Base-by-base conservation (phyloP, 257 asterid species). In the Forsythia suspensa region DNA sequence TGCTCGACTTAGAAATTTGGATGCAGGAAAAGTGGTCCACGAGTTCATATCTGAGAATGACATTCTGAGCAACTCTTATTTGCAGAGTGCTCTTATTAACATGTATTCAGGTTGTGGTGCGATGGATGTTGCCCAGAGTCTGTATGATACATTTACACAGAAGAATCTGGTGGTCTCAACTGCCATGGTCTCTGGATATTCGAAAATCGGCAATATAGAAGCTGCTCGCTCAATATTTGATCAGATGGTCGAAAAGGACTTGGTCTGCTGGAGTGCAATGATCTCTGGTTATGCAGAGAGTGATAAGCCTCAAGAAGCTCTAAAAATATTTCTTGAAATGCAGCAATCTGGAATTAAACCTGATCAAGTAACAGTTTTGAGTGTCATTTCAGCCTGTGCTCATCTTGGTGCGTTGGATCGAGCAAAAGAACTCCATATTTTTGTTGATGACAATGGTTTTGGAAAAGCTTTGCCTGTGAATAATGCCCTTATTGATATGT, bases 231-330 rank as follows among this genome's bases (percentile, higher is more conserved):
- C 76, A 51, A 78, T 94, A 72, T 94, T 92, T 71, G 83, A 89
- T 80, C 82, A 80, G 80, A 89, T 85, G 82, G 79, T 68, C 8
- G 79, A 85, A n/a, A 90, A 85, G 78, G 97, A 90, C 82, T 76
- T 92, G 77, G 85, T 94, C 42, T 92, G 95, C 77, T 94, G 97
- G 96, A 92, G 96, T 77, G 95, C 98, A 2, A 90, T 94, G 96
- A 89, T 94, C 71, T 84, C 93, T 66, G 91, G 96, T 34, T 94
- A 89, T 83, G 96, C 97, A 44, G 87, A 87, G 81, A 90, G 95
- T 13, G 90, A 82, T 57, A 82, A 71, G 63, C 95, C 98, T 52
- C 91, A 87, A 78, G 94, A 92, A 82, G 94, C 88, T 57, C 89
- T 92, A 13, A 80, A 85, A 74, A 79, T 94, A 80, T 92, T 88